Evolutionary conservation across 768 basidiomycete genomes (phyloP).

Genomic region (Termitomyces bulborhizus): DNA sequence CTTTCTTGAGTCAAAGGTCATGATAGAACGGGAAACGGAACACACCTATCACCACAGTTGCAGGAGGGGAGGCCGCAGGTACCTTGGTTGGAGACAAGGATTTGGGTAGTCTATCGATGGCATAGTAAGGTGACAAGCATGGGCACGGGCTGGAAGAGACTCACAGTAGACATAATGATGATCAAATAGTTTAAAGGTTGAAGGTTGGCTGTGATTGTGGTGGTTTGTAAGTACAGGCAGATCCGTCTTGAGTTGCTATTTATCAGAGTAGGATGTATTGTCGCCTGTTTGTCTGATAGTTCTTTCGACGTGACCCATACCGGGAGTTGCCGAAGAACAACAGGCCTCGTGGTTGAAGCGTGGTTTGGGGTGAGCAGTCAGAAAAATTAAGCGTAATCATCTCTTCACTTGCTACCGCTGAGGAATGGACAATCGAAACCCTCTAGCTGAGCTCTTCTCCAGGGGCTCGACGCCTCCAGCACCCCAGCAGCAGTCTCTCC

Average conservation of each 20-base stretch:
- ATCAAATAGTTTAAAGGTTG: not conserved
- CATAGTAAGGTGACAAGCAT: not conserved
- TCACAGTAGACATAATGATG: slow-evolving; percentile 32
- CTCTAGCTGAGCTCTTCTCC: slow-evolving; percentile 47
- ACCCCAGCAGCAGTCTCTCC: slow-evolving; percentile 22
- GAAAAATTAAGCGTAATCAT: slow-evolving; percentile 15
- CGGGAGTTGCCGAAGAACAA: slow-evolving; percentile 25
- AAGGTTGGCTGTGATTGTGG: not conserved
- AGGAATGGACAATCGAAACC: slow-evolving; percentile 37
- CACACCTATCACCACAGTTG: slow-evolving; percentile 45
- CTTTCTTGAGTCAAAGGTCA: not conserved
- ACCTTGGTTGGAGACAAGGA: slow-evolving; percentile 32
- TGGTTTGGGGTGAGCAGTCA: slow-evolving; percentile 23
- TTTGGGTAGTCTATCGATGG: slow-evolving; percentile 23
- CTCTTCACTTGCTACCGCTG: slow-evolving; percentile 9
- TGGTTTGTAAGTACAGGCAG: not conserved
- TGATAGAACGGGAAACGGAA: slow-evolving; percentile 5
- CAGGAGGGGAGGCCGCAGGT: slow-evolving; percentile 44
- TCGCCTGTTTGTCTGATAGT: slow-evolving; percentile 8
- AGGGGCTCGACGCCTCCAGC: slow-evolving; percentile 47
- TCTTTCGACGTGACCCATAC: not conserved
- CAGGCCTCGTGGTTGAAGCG: slow-evolving; percentile 41
- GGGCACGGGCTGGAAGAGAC: slow-evolving; percentile 12
- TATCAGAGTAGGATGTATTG: slow-evolving; percentile 8
- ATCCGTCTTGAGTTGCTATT: not conserved